Conservation (phyloP, 2,329 filamentous ascomycete genomes). For the Magnaporthiopsis rhizophila region DNA sequence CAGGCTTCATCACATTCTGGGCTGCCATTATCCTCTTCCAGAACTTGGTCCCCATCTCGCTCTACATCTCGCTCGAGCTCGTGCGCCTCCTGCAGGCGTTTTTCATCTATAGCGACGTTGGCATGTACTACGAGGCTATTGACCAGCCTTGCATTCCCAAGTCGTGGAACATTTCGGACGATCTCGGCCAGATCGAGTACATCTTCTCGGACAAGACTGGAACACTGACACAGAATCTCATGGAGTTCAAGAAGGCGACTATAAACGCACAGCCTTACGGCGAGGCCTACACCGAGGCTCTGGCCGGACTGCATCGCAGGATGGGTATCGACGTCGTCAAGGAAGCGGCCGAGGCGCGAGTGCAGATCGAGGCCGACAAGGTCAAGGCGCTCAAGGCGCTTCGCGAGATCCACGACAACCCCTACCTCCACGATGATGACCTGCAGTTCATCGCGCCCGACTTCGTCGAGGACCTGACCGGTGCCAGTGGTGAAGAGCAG, state of each 20-base stretch:
- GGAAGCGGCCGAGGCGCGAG: constrained; percentile 62
- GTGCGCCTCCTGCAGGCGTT: constrained; percentile 87
- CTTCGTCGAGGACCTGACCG: constrained; percentile 75
- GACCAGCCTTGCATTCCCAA: constrained; percentile 96
- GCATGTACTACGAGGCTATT: constrained; percentile 95
- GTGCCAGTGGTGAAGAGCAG: constrained; percentile 69
- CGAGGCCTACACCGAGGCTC: constrained; percentile 94
- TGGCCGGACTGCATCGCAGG: constrained; percentile 91
- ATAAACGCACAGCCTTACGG: constrained; percentile 95
- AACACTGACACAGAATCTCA: constrained; percentile 19
- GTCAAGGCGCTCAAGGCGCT: constrained; percentile 63
- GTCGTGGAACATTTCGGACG: constrained; percentile 98
- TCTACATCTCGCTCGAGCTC: constrained; percentile 96
- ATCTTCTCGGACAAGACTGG: constrained; percentile 54
- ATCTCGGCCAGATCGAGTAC: constrained; percentile 96
- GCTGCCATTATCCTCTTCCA: constrained; percentile 91
- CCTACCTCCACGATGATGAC: constrained; percentile 81
- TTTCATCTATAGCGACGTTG: constrained; percentile 93
- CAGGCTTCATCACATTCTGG: constrained; percentile 96
- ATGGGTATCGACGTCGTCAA: constrained; percentile 79
- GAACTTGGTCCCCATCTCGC: constrained; percentile 95
- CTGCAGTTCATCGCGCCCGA: constrained; percentile 89
- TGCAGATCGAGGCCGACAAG: constrained; percentile 74
- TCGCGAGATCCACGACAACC: constrained; percentile 75
- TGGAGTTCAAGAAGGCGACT: constrained; percentile 99